Conservation (phyloP, 108 stramenopile genomes). For the Cyclotella kingstonii region DNA sequence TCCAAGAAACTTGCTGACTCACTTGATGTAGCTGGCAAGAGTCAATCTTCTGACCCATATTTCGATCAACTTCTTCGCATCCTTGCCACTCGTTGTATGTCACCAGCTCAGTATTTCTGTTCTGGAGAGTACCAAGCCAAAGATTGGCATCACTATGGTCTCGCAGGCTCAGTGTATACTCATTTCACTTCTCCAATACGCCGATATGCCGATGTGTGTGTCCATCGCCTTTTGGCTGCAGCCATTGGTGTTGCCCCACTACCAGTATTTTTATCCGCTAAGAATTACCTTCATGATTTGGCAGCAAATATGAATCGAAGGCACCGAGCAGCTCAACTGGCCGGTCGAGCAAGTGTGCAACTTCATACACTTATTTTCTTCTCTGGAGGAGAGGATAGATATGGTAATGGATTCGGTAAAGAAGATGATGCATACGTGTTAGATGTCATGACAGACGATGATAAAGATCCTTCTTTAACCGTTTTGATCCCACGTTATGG, state of each 20-base stretch:
- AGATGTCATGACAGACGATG: slow-evolving; percentile 71
- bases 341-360: slow-evolving; percentile 90
- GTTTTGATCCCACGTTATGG: slow-evolving; percentile 98
- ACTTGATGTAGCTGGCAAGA: slow-evolving; percentile 79
- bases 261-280: slow-evolving; percentile 83
- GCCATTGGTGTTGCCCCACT: slow-evolving; percentile 91
- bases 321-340: slow-evolving; percentile 94
- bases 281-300: slow-evolving; percentile 89
- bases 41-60: slow-evolving; percentile 79
- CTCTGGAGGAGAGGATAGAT: slow-evolving; percentile 58
- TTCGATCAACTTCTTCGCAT: slow-evolving; percentile 97
- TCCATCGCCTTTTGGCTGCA: slow-evolving; percentile 96
- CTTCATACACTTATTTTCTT: slow-evolving; percentile 94
- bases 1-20: slow-evolving; percentile 94
- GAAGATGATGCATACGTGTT: slow-evolving; percentile 94
- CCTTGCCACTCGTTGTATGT: slow-evolving; percentile 95
- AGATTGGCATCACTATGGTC: slow-evolving; percentile 97
- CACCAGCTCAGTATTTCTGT: slow-evolving; percentile 98
- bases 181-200: slow-evolving; percentile 99
- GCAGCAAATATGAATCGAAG: slow-evolving; percentile 96
- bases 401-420: slow-evolving; percentile 52
- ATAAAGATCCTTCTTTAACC: slow-evolving; percentile 61
- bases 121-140: slow-evolving; percentile 90
- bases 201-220: slow-evolving; percentile 98
- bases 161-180: slow-evolving; percentile 98